phyloP scores from a whole-genome alignment of 192 early-diverging fungal species.

The Dimargaris cristalligena region DNA sequence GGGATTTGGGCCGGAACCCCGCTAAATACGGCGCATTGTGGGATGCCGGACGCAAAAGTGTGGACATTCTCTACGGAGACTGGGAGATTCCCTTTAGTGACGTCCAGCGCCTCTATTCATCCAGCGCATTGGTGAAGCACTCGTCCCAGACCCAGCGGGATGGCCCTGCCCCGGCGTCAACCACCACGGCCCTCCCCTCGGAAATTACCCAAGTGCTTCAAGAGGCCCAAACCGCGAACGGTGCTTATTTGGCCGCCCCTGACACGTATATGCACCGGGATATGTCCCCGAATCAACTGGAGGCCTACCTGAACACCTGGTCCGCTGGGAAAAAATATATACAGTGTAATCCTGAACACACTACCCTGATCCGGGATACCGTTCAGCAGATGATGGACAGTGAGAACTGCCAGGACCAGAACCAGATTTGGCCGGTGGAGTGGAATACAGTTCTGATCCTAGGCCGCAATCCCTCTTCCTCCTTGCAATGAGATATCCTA shows the following conservation, averaged over 20 bases:
- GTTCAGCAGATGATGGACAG: slow-evolving; percentile 10
- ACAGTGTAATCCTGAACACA: slow-evolving; percentile 14
- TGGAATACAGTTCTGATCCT: neutral
- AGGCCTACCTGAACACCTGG: slow-evolving; percentile 16
- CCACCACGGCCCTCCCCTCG: neutral
- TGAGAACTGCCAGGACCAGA: neutral
- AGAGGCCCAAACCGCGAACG: slow-evolving; percentile 12
- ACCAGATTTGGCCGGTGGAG: neutral
- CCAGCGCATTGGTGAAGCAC: neutral
- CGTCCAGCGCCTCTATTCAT: slow-evolving; percentile 12
- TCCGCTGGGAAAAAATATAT: slow-evolving; percentile 12
- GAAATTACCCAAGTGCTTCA: neutral
- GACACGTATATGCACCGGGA: slow-evolving; percentile 14
- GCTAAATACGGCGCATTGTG: slow-evolving; percentile 15
- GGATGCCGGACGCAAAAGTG: slow-evolving; percentile 15
- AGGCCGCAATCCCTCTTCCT: neutral
- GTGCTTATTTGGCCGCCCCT: slow-evolving; percentile 12
- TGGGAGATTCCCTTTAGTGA: slow-evolving; percentile 15
- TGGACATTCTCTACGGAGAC: slow-evolving; percentile 16
- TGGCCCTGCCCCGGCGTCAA: neutral
- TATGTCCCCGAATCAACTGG: slow-evolving; percentile 15
- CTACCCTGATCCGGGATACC: slow-evolving; percentile 10
- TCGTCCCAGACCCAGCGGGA: neutral
- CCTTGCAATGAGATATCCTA: no score
- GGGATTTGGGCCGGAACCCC: slow-evolving; percentile 12